Conservation (phyloP, 2,329 filamentous ascomycete species). For the Trichoderma asperellum region DNA sequence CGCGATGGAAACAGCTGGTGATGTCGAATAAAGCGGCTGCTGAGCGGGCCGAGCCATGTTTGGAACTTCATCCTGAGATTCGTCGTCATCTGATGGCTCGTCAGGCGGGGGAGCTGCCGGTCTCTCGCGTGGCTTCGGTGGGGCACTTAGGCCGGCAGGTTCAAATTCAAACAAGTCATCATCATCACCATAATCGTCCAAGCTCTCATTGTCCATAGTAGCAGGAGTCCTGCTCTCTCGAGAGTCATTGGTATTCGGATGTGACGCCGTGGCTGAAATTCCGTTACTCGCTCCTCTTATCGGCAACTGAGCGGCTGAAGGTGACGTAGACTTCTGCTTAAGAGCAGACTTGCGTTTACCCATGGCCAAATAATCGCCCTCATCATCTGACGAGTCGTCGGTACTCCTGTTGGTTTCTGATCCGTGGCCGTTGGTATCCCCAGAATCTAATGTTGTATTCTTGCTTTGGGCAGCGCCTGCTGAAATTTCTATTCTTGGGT, state of each 20-base stretch:
- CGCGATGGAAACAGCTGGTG: conserved; percentile 49
- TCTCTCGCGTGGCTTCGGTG: conserved; percentile 36
- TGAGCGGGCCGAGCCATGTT: neutral
- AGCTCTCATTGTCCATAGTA: neutral
- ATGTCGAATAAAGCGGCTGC: conserved; percentile 46
- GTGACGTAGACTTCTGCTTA: neutral
- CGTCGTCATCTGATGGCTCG: conserved; percentile 39
- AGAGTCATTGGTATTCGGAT: neutral
- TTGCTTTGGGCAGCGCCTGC: neutral
- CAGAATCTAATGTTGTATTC: neutral
- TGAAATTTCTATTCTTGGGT: neutral
- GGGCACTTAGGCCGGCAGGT: conserved; percentile 40
- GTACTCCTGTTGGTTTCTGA: conserved; percentile 32
- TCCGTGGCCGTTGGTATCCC: conserved; percentile 4
- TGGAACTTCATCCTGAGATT: conserved; percentile 5
- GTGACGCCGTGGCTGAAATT: neutral
- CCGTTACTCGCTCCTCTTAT: conserved; percentile 10
- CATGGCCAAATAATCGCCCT: conserved; percentile 45
- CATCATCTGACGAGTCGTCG: conserved; percentile 46
- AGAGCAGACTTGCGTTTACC: conserved; percentile 42
- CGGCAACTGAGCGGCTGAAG: neutral
- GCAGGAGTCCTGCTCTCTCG: conserved; percentile 5
- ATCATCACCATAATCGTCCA: conserved; percentile 34
- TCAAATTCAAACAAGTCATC: conserved; percentile 55
- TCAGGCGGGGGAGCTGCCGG: conserved; percentile 40